These are phyloP conservation scores for Entonaema liquescens DNA, from an alignment of 495 filamentous ascomycete genomes.

Conservation along the genomic window DNA sequence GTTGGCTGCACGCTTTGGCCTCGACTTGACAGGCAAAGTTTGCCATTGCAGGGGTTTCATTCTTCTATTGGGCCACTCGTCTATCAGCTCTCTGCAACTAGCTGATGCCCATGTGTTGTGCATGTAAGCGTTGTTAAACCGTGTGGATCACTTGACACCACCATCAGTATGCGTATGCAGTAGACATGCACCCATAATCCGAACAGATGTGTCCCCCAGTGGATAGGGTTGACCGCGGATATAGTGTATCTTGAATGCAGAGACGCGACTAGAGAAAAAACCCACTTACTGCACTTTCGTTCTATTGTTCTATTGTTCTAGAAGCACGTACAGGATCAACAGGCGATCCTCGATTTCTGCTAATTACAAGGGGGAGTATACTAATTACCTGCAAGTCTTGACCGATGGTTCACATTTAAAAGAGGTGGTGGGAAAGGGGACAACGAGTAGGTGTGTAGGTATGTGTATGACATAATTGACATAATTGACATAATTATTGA, in stretches of 20 bases:
- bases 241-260: slow-evolving; percentile 32
- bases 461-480: too few species aligned
- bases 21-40: slow-evolving; percentile 21
- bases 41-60: slow-evolving; percentile 28
- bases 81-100: slow-evolving; percentile 41
- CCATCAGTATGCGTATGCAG: slow-evolving; percentile 33
- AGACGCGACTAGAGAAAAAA: slow-evolving; percentile 12
- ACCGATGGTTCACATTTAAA: slow-evolving; percentile 6
- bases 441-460: neutral
- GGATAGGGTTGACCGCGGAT: slow-evolving; percentile 34
- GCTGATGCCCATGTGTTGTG: slow-evolving; percentile 44
- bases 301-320: slow-evolving; percentile 42
- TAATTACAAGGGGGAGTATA: neutral
- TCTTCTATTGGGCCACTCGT: slow-evolving; percentile 31
- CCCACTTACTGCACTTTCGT: neutral
- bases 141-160: slow-evolving; percentile 39
- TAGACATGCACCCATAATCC: slow-evolving; percentile 27
- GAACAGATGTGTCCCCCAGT: slow-evolving; percentile 26
- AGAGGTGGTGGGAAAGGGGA: slow-evolving; percentile 2
- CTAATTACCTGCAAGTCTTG: slow-evolving; percentile 4
- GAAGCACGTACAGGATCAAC: slow-evolving; percentile 20
- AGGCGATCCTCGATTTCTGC: slow-evolving; percentile 3
- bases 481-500: neutral
- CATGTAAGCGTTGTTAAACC: slow-evolving; percentile 31
- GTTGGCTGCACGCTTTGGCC: slow-evolving; percentile 41